A percentile compares a stretch with the other conserved stretches of the same genome.
Conservation (phyloP, 768 basidiomycete genomes). For the Kwoniella shandongensis region DNA sequence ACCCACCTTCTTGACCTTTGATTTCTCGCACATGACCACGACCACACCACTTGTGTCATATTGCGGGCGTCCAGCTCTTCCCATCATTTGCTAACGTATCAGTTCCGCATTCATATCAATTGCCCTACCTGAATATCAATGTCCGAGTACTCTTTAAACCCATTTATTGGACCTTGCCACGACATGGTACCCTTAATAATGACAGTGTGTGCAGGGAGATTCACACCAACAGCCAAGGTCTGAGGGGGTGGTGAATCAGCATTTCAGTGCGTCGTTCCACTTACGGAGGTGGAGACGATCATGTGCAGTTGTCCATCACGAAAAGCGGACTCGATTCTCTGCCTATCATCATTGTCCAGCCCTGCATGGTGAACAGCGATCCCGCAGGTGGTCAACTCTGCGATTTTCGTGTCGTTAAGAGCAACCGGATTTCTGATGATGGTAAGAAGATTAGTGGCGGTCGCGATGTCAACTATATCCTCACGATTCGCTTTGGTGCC, state of each 20-base stretch:
- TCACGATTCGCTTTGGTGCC: conserved; percentile 13
- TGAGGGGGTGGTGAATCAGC: conserved; percentile 48
- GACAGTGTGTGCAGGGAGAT: conserved; percentile 90
- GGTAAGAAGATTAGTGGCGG: neutral
- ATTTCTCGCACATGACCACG: conserved; percentile 43
- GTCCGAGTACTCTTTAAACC: conserved; percentile 79
- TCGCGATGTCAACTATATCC: neutral
- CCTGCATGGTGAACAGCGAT: conserved; percentile 94
- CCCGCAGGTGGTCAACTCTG: conserved; percentile 69
- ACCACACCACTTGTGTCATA: conserved; percentile 63
- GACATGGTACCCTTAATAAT: conserved; percentile 86
- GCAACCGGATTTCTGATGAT: conserved; percentile 59
- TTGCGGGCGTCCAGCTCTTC: conserved; percentile 91
- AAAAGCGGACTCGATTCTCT: conserved; percentile 71
- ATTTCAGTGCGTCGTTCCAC: conserved; percentile 36
- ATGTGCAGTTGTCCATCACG: conserved; percentile 65
- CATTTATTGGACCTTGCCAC: conserved; percentile 63
- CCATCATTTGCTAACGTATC: conserved; percentile 69
- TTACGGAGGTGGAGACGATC: conserved; percentile 78
- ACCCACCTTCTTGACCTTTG: conserved; percentile 33
- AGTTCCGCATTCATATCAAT: too few relatives aligned
- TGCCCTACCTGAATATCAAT: conserved; percentile 74
- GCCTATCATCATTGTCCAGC: conserved; percentile 69
- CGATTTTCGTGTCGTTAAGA: conserved; percentile 69
- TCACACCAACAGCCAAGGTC: conserved; percentile 95